A percentile compares a stretch with the other conserved stretches of the same genome.
Conservation (phyloP, 257 asterid genomes). For the Nicotiana otophora region DNA sequence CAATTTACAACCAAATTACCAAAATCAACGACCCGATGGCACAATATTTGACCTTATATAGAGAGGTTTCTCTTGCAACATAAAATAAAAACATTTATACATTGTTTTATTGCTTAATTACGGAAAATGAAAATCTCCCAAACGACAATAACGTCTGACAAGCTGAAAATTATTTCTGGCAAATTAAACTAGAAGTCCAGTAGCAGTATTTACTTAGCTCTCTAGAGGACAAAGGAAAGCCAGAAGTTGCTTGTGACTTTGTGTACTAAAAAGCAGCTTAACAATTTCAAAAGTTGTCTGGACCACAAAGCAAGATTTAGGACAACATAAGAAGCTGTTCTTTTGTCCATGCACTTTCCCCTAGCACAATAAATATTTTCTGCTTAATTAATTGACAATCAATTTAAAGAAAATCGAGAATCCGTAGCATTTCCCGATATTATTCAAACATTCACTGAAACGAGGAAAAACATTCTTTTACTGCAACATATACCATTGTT, state of each 20-base stretch:
- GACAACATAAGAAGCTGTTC: conserved; percentile 10
- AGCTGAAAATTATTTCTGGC: background rate
- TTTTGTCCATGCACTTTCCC: conserved; percentile 15
- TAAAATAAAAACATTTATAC: no score
- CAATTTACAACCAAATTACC: no score
- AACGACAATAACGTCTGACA: background rate
- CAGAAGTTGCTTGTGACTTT: conserved; percentile 8
- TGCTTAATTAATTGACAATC: conserved; percentile 2
- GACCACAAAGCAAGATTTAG: conserved; percentile 13
- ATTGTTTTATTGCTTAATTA: background rate
- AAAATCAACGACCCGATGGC: no score
- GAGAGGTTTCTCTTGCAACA: background rate
- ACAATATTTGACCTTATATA: no score
- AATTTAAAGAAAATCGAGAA: background rate
- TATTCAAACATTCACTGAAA: conserved; percentile 20
- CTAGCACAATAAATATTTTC: background rate
- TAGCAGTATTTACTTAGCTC: background rate
- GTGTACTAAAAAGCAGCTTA: conserved; percentile 14
- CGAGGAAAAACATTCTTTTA: conserved; percentile 51
- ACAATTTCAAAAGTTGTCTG: background rate
- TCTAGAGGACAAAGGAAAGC: background rate
- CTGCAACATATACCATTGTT: conserved; percentile 17
- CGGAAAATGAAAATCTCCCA: background rate
- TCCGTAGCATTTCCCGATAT: conserved; percentile 9
- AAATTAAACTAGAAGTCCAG: background rate